Evolutionary conservation across 1,139 yeast species (phyloP).

Genomic region (Geotrichum histeridarum): DNA sequence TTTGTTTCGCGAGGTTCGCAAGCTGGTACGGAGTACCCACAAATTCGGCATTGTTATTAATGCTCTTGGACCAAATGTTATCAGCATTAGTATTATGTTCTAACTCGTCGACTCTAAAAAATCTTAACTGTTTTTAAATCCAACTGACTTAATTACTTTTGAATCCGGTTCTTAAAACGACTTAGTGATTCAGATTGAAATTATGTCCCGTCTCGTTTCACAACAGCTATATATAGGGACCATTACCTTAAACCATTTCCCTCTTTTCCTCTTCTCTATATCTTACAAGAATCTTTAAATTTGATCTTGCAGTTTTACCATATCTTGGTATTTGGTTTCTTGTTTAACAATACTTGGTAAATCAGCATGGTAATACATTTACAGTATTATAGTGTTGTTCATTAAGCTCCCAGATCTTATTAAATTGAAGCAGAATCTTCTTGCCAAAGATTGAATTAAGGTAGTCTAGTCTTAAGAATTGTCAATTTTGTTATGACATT

Average conservation of each 20-base stretch:
- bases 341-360: background rate
- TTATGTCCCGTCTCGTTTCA: background rate
- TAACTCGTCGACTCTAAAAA: background rate
- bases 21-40: background rate
- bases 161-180: constrained; percentile 1
- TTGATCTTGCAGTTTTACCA: background rate
- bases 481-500: constrained; percentile 7
- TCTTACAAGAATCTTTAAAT: background rate
- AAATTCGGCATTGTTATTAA: background rate
- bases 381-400: background rate
- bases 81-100: background rate
- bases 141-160: constrained; percentile 1
- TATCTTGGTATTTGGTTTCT: background rate
- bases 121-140: constrained; percentile 7
- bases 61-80: background rate
- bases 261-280: constrained; percentile 2
- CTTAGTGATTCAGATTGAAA: constrained; percentile 7
- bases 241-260: constrained; percentile 8
- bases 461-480: background rate
- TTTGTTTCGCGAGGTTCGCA: background rate
- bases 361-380: background rate
- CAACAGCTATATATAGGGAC: background rate
- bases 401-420: background rate
- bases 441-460: background rate
- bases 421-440: background rate